Base-by-base conservation (phyloP, 805 yeast genomes). In the Cyberlindnera amylophila region DNA sequence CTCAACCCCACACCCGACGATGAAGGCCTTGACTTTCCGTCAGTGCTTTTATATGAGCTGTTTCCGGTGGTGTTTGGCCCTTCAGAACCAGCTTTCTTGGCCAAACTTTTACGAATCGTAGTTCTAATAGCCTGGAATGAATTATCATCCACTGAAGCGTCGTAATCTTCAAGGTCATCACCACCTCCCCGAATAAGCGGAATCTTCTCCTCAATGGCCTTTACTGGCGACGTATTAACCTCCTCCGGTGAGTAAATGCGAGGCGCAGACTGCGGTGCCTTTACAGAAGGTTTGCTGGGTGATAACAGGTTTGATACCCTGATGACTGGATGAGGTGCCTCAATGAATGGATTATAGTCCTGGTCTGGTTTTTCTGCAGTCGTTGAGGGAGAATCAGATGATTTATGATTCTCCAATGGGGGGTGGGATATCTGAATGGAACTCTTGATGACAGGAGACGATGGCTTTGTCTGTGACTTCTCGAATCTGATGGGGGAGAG, bases 111-210 rank as follows among this genome's bases (percentile, higher is more conserved):
- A 23, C 75, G 52, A 8, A 72, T 70, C 2, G 74, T 71, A 5
- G 66, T 64, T 45, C 71, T 65, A n/a, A 72, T 72, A 0, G 74
- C 74, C 44, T 70, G 72, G 46, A 72, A 71, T 7, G 77, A 72
- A 12, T 39, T 49, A 33, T 65, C 67, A 33, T 70, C 72, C 11
- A 44, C 39, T 6, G 58, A 52, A 9, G 52, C 50, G 24, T 53
- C 53, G 18, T 49, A 42, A 11, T 49, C 48, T 6, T 21, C 41
- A 12, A 44, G 34, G 8, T 50, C 42, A 9, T 44, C 47, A 3
- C 34, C 41, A 14, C 5, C n/a, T 11, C 32, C 14, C 14, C 17
- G n/a, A 13, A 12, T 12, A 5, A 27, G 5, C 14, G 8, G 24
- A 21, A 12, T 8, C 30, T 27, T 27, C 30, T 27, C 14, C n/a